Conservation (phyloP, 2,329 filamentous ascomycete genomes). For the Tolypocladium sp. region DNA sequence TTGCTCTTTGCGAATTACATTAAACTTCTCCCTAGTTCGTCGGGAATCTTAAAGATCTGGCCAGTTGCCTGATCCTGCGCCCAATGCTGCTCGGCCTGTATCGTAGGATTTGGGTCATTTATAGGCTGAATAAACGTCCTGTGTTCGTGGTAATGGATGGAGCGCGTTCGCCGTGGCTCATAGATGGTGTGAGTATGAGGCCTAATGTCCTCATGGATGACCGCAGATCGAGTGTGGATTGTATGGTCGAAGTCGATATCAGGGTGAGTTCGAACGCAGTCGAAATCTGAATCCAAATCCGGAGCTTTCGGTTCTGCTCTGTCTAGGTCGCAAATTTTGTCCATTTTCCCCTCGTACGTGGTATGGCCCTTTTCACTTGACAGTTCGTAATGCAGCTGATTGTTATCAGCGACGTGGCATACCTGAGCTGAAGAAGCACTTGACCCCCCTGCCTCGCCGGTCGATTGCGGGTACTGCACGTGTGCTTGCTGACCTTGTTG, state of each 20-base stretch:
- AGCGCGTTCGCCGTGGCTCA: background rate
- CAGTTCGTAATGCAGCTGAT: background rate
- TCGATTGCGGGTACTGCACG: too few relatives aligned
- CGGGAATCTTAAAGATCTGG: background rate
- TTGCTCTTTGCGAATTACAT: too few relatives aligned
- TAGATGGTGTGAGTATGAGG: constrained; percentile 3
- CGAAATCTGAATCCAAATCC: background rate
- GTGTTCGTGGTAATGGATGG: constrained; percentile 4
- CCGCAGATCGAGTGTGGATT: background rate
- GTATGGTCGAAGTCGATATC: background rate
- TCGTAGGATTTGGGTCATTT: background rate
- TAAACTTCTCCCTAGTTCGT: background rate
- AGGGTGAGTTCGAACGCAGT: background rate
- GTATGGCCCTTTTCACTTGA: too few relatives aligned
- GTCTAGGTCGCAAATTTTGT: background rate
- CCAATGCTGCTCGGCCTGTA: background rate
- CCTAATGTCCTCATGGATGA: background rate
- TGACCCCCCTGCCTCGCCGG: too few relatives aligned
- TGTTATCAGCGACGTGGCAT: background rate
- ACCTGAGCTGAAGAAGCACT: too few relatives aligned
- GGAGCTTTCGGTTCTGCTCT: background rate
- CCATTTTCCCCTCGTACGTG: too few relatives aligned
- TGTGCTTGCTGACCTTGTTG: too few relatives aligned
- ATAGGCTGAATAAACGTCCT: constrained; percentile 1
- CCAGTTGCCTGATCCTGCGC: background rate